Evolutionary conservation across 371 early-diverging fungal species (phyloP).

Genomic region (Encephalitozoon cuniculi): DNA sequence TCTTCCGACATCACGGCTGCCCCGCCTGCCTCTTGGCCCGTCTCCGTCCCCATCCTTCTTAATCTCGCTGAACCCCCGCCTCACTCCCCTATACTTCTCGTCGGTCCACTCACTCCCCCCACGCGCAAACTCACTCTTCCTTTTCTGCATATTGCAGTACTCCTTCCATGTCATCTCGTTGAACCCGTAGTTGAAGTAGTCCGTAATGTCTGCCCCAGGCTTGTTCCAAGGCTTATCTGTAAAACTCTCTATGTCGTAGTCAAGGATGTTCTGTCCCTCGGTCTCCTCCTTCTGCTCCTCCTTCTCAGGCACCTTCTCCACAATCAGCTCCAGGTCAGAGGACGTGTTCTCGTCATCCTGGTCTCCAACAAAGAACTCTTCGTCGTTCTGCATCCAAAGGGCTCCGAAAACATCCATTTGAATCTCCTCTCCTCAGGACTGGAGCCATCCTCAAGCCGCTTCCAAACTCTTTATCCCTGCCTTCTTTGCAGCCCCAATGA

Average conservation of each 20-base stretch:
- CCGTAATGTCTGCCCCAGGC: constrained; percentile 89
- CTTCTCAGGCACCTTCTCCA: constrained; percentile 31
- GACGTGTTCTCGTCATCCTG: constrained; percentile 10
- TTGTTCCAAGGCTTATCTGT: constrained; percentile 91
- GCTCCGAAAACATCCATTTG: background rate
- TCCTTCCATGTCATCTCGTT: constrained; percentile 81
- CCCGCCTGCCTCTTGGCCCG: background rate
- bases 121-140: constrained; percentile 45
- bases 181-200: constrained; percentile 96
- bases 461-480: background rate
- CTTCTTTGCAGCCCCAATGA: constrained; percentile 14
- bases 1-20: constrained; percentile 5
- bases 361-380: constrained; percentile 22
- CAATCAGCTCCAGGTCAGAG: constrained; percentile 38
- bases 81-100: constrained; percentile 49
- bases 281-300: constrained; percentile 25
- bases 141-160: constrained; percentile 77
- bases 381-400: constrained; percentile 21
- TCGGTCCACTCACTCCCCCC: background rate
- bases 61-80: constrained; percentile 5
- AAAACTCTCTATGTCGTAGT: constrained; percentile 73
- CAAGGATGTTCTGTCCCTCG: constrained; percentile 63
- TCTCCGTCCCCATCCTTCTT: constrained; percentile 12
- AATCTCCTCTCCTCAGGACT: background rate
- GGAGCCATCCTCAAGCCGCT: background rate